These are phyloP conservation scores for Calonectria montana DNA, from an alignment of 2,329 filamentous ascomycete species.

Conservation along the genomic window DNA sequence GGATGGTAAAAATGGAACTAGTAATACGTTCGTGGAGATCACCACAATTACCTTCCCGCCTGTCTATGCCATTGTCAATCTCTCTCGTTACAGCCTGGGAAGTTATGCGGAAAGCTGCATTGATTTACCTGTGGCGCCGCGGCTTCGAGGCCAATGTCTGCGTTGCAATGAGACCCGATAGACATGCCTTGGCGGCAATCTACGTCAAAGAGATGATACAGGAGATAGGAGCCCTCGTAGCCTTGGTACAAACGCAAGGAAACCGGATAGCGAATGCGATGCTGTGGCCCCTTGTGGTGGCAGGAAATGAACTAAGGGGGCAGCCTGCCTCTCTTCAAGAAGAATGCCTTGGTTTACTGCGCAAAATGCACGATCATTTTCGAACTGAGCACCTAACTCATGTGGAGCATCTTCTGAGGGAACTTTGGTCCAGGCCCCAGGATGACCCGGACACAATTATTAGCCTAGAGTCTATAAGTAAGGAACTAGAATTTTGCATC, in stretches of 20 bases:
- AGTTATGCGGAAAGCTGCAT: not conserved
- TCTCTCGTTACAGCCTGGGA: not conserved
- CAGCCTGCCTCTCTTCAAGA: not conserved
- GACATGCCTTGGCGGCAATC: not conserved
- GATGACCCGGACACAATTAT: not conserved
- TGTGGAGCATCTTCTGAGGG: not conserved
- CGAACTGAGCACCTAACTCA: not conserved
- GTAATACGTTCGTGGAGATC: not conserved
- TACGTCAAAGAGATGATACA: not conserved
- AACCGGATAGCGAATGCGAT: not conserved
- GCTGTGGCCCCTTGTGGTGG: not conserved
- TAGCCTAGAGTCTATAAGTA: not conserved
- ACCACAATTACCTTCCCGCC: not conserved
- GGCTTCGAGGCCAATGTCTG: not conserved
- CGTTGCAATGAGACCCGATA: not conserved
- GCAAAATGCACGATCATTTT: not conserved
- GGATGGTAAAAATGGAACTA: not conserved
- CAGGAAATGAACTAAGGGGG: not conserved
- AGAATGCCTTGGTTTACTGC: not conserved
- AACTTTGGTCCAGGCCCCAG: not conserved
- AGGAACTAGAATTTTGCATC: not conserved
- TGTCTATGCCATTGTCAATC: not conserved
- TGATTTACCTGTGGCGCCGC: not conserved
- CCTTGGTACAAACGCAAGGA: not conserved
- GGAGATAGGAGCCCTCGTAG: not conserved